Percentiles rank a stretch among this genome's conserved stretches.
Evolutionary conservation across 768 basidiomycete genomes (phyloP).

Genomic region (Macrolepiota albuminosa): DNA sequence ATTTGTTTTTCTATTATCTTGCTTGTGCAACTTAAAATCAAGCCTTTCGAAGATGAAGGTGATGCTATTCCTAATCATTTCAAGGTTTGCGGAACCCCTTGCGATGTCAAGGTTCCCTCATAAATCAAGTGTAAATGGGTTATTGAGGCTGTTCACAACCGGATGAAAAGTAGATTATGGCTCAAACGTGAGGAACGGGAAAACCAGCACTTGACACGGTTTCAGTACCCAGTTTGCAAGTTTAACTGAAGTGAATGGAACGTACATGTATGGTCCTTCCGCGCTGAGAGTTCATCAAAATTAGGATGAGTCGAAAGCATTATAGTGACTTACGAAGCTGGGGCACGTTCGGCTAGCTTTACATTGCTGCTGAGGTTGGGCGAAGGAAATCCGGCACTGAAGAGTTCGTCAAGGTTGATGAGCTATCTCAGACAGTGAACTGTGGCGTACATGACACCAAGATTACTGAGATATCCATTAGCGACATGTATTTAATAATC

Average conservation of each 20-base stretch:
- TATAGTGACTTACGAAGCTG: constrained; percentile 6
- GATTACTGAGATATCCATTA: neutral
- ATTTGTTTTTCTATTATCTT: neutral
- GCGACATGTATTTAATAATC: too few relatives aligned
- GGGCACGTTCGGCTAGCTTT: constrained; percentile 6
- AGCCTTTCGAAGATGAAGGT: neutral
- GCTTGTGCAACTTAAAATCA: neutral
- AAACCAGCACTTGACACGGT: constrained; percentile 4
- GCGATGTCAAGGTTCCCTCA: neutral
- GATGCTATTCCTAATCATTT: neutral
- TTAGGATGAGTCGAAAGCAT: neutral
- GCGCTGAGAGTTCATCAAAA: neutral
- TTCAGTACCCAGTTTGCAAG: neutral
- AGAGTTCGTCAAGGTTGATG: neutral
- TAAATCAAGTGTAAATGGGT: neutral
- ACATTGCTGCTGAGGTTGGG: constrained; percentile 10
- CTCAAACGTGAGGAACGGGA: constrained; percentile 2
- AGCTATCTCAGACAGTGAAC: neutral
- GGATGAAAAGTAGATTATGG: neutral
- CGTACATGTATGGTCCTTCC: neutral
- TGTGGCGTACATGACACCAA: neutral
- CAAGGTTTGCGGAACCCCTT: neutral
- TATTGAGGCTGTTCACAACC: neutral
- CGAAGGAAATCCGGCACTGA: constrained; percentile 11
- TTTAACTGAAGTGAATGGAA: neutral